Evolutionary conservation across 768 basidiomycete species (phyloP), one percentile per base, ranked within the genome.

Genomic region (Naganishia randhawae): DNA sequence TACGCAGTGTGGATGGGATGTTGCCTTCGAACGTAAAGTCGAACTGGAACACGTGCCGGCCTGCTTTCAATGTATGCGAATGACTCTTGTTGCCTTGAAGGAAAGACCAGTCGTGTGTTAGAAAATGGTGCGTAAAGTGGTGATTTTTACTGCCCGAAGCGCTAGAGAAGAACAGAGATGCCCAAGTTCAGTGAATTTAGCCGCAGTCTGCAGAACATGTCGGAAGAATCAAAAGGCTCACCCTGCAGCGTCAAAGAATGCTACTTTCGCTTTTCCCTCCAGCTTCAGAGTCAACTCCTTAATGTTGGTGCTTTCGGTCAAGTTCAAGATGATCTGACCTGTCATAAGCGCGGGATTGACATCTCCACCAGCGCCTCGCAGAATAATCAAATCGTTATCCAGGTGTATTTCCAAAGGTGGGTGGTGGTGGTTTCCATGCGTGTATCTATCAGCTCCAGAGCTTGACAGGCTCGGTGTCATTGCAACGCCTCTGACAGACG

Each of bases 61-160:
- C 95, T n/a, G 93, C 92, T 81, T 97, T 96, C 77, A 97, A 87
- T 0, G 93, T 97, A 74, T 91, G 92, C 13, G 85, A 83, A 74
- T 89, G 87, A 48, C 83, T 84, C 79, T 86, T 89, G 73, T 88
- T 86, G 66, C 90, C 89, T 73, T 91, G 88, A 55, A 95, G 87
- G 82, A 96, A 94, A 17, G 90, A 89, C 92, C 91, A 94, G 70
- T 92, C 90, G 75, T 94, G 91, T 67, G 85, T 85, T 79, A 88
- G 89, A 50, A 93, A 80, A 50, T 85, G 82, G 74, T 80, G 81
- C 31, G 78, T 78, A 67, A 78, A 76, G 51, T 81, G 80, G 69
- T 82, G 81, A 52, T 72, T 76, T 62, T 71, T 73, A 65, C 69
- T 70, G 42, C 70, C 69, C 45, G 39, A 69, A 50, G 70, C 63